A percentile compares a stretch with the other conserved stretches of the same genome.
These are phyloP conservation scores for Maudiozyma barnettii DNA, from an alignment of 805 yeast species.

Conservation along the genomic window DNA sequence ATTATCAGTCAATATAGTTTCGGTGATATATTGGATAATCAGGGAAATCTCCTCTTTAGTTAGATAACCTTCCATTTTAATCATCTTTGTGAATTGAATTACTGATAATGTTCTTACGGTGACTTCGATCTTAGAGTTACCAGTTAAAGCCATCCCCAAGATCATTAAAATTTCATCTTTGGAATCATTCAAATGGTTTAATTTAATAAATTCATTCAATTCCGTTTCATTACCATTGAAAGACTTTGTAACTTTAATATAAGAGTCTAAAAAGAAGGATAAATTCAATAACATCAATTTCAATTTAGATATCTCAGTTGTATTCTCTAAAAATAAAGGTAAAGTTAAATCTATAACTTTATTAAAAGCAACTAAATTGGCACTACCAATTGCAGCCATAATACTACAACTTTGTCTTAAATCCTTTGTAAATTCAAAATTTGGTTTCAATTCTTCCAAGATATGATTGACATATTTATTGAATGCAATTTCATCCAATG, in stretches of 20 bases:
- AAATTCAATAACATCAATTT: slow-evolving; percentile 50
- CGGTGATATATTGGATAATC: slow-evolving; percentile 56
- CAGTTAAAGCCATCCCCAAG: slow-evolving; percentile 58
- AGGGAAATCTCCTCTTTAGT: slow-evolving; percentile 47
- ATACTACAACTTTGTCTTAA: slow-evolving; percentile 56
- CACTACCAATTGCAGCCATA: slow-evolving; percentile 45
- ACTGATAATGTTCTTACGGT: slow-evolving; percentile 59
- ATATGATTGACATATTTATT: slow-evolving; percentile 34
- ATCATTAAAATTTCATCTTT: slow-evolving; percentile 63
- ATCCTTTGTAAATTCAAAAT: slow-evolving; percentile 42
- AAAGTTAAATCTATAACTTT: slow-evolving; percentile 38
- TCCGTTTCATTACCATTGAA: neutral
- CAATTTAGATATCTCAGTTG: slow-evolving; percentile 44
- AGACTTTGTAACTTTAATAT: slow-evolving; percentile 36
- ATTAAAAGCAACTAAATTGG: slow-evolving; percentile 39
- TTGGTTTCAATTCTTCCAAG: slow-evolving; percentile 44
- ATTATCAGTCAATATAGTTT: slow-evolving; percentile 44
- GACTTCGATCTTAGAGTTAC: slow-evolving; percentile 58
- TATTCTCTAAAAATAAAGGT: slow-evolving; percentile 33
- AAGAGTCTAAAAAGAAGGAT: slow-evolving; percentile 47
- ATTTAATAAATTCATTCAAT: neutral
- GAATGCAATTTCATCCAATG: slow-evolving; percentile 26
- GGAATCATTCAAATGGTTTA: slow-evolving; percentile 21
- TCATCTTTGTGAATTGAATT: slow-evolving; percentile 51
- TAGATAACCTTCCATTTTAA: slow-evolving; percentile 42